Conservation (phyloP, 192 early-diverging fungal genomes). For the Mortierella hygrophila region DNA sequence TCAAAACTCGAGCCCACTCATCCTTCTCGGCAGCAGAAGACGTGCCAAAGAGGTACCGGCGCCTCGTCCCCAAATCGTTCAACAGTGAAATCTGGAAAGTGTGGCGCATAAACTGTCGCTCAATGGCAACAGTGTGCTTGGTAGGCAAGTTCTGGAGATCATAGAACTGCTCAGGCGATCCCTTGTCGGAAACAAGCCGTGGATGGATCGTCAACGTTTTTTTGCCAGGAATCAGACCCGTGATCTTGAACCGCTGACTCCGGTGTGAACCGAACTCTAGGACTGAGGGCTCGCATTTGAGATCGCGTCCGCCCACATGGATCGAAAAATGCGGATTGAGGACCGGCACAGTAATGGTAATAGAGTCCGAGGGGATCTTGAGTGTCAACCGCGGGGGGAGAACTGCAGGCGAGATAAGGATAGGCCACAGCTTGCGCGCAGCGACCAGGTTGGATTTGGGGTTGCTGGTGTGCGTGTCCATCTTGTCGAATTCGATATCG, state of each 20-base stretch:
- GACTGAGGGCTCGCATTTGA: conserved; percentile 64
- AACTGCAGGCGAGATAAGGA: conserved; percentile 53
- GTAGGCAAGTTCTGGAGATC: conserved; percentile 59
- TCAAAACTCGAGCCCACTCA: conserved; percentile 43
- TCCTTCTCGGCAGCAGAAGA: conserved; percentile 42
- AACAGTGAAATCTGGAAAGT: conserved; percentile 71
- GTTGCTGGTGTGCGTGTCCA: neutral
- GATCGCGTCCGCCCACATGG: conserved; percentile 69
- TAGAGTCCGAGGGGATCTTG: conserved; percentile 64
- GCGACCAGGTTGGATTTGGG: conserved; percentile 1
- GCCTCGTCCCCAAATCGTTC: conserved; percentile 54
- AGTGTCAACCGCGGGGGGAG: conserved; percentile 70
- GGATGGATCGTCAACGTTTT: conserved; percentile 70
- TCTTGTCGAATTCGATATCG: conserved; percentile 62
- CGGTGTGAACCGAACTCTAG: conserved; percentile 67
- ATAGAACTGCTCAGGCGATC: conserved; percentile 60
- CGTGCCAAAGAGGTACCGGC: conserved; percentile 51
- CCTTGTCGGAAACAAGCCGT: conserved; percentile 49
- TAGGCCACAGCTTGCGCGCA: conserved; percentile 37
- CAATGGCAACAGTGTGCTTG: conserved; percentile 71
- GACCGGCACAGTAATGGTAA: conserved; percentile 68
- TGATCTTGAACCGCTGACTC: conserved; percentile 68
- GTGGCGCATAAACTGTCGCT: conserved; percentile 74
- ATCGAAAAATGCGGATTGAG: conserved; percentile 70
- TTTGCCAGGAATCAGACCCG: conserved; percentile 67